Conservation (phyloP, 2,329 filamentous ascomycete species). For the Arthrobotrys sphaeroides region DNA sequence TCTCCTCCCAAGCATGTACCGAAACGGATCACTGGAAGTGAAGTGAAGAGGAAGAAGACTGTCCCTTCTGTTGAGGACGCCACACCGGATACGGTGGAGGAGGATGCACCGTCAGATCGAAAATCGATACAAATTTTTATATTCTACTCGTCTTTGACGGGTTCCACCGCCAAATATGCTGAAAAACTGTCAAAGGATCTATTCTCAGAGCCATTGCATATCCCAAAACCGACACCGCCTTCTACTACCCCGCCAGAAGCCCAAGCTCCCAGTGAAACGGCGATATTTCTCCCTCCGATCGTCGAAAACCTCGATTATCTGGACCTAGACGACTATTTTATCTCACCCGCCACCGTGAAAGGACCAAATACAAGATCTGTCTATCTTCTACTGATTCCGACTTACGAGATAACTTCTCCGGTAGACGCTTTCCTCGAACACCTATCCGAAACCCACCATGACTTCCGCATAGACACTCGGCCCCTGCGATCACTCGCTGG, state of each 20-base stretch:
- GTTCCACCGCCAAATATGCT: conserved; percentile 68
- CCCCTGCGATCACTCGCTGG: conserved; percentile 79
- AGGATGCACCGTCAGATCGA: conserved; percentile 49
- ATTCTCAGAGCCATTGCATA: conserved; percentile 54
- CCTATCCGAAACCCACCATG: conserved; percentile 90
- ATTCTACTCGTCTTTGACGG: conserved; percentile 90
- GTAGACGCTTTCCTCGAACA: conserved; percentile 88
- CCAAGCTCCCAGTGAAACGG: conserved; percentile 54
- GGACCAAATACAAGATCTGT: conserved; percentile 70
- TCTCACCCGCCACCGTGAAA: conserved; percentile 72
- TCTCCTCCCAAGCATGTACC: conserved; percentile 60
- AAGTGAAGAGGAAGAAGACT: conserved; percentile 54
- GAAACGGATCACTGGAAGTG: conserved; percentile 59
- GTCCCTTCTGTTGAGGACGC: conserved; percentile 48
- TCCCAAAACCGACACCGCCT: conserved; percentile 32
- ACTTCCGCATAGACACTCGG: conserved; percentile 93
- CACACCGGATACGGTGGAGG: background rate
- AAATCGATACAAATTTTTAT: conserved; percentile 73
- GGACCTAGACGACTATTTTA: conserved; percentile 93
- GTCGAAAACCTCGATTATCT: conserved; percentile 82
- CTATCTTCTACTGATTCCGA: conserved; percentile 85
- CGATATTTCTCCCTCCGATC: conserved; percentile 68
- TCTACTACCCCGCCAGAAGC: background rate
- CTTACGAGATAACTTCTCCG: conserved; percentile 94
- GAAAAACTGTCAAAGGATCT: conserved; percentile 76